Evolutionary conservation across 1,139 yeast genomes (phyloP), one percentile per base, ranked within the genome.

Genomic region (Blastobotrys illinoisensis): DNA sequence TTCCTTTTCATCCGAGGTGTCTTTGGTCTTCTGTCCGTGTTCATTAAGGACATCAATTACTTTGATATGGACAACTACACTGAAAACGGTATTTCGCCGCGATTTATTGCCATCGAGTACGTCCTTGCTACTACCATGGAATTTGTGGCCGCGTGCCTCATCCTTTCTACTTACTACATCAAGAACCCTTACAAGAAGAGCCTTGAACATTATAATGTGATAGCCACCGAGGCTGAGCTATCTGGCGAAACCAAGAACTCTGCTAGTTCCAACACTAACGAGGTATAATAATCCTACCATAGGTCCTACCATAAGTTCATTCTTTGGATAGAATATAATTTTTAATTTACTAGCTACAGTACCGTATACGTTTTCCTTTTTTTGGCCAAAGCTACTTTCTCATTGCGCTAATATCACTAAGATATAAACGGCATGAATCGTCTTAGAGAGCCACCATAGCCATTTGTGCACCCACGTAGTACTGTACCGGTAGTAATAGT

Each of bases 1-100:
- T 56, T 61, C n/a, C 49, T 63, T 43, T 32, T 59, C 20, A 64
- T 63, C 1, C 55, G 66, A 47, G 66, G 66, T 28, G 58, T 62
- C 23, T 63, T 58, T 46, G 66, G 65, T 13, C 52, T 62, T 26
- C 48, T 63, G 20, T 51, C 61, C 3, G 59, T 60, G 11, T 54
- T 54, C 3, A 52, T 57, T 2, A 18, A 40, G n/a, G 48, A 52
- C 5, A 57, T 50, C 49, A 58, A 60, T 48, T 58, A 58, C 49
- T 60, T 50, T 20, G 52, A 60, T 18, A 47, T 58, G 46, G 46
- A 23, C 47, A 54, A 58, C 26, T 60, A 60, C 53, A 46, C 53
- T 4, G 46, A 36, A 1, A 26, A 44, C 24, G 63, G 60, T 3
- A 40, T 60, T 6, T 46, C 59, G 13, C 21, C 51, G 9, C 48